Evolutionary conservation across 73 alveolate genomes (phyloP), one percentile per base, ranked within the genome.

Genomic region (Symbiodinium pilosum): DNA sequence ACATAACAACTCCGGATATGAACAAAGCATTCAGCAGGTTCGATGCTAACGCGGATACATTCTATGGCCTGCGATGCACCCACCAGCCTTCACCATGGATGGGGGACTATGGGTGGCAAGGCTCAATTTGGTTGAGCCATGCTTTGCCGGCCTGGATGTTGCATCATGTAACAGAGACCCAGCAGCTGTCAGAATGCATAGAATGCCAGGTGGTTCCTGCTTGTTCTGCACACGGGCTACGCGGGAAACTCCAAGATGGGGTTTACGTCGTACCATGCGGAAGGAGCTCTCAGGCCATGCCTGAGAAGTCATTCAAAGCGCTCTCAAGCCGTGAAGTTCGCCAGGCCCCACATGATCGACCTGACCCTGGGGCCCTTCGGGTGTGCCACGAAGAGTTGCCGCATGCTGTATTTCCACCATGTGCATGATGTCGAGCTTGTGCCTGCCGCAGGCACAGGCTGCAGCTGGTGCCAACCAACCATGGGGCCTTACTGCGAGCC

Each of bases 81-180:
- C 94, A 87, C 51, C 94, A 87, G 43, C 94, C 94, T 5, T 54
- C 86, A 9, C 94, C 94, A 1, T 87, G 94, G 94, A 87, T 87
- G 40, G 94, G 94, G 21, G 94, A 87, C 94, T 87, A 87, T 39
- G 94, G 41, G 94, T 14, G 32, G 30, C 94, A 16, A 20, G 83
- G 54, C 44, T 12, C 21, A 47, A 47, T 47, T 47, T 9, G 14
- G 59, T n/a, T n/a, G n/a, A n/a, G n/a, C n/a, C n/a, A n/a, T n/a
- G n/a, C n/a, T n/a, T n/a, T n/a, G n/a, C n/a, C n/a, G n/a, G n/a
- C n/a, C n/a, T n/a, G n/a, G n/a, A n/a, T n/a, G n/a, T n/a, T n/a
- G n/a, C n/a, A n/a, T n/a, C n/a, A n/a, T n/a, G n/a, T n/a, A n/a
- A n/a, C n/a, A n/a, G n/a, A n/a, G n/a, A n/a, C n/a, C n/a, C n/a